phyloP scores from a whole-genome alignment of 2,329 filamentous ascomycete species.

The Botrytis squamosa region DNA sequence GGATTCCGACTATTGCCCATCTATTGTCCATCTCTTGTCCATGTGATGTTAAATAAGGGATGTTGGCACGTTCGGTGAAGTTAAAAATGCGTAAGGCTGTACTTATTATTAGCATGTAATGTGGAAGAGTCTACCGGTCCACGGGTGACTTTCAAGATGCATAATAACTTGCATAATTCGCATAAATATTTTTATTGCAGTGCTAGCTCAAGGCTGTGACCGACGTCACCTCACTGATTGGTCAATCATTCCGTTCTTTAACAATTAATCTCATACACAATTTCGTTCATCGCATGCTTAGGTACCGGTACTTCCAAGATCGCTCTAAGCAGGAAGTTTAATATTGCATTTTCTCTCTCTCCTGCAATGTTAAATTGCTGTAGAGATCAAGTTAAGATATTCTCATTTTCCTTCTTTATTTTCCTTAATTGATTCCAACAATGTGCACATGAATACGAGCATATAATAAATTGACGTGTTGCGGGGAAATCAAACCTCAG shows the following conservation, averaged over 20 bases:
- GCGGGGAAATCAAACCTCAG: neutral
- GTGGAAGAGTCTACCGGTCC: neutral
- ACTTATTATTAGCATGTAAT: too few relatives aligned
- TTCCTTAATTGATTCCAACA: neutral
- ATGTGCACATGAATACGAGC: conserved; percentile 12
- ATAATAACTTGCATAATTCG: neutral
- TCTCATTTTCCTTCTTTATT: neutral
- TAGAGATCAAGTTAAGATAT: neutral
- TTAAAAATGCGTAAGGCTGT: neutral
- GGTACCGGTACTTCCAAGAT: neutral
- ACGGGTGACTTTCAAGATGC: neutral
- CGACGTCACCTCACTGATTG: neutral
- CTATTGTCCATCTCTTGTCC: neutral
- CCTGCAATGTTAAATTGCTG: neutral
- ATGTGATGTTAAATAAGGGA: neutral
- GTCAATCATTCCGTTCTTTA: neutral
- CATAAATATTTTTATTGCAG: neutral
- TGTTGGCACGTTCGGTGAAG: neutral
- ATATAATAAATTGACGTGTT: neutral
- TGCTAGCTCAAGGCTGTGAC: neutral
- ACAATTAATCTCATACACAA: neutral
- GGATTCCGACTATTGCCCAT: neutral
- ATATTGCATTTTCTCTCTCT: neutral
- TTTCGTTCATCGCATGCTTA: neutral
- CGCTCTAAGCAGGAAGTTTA: neutral